phyloP scores from a whole-genome alignment of 768 basidiomycete genomes.

The Phlegmacium glaucopus region DNA sequence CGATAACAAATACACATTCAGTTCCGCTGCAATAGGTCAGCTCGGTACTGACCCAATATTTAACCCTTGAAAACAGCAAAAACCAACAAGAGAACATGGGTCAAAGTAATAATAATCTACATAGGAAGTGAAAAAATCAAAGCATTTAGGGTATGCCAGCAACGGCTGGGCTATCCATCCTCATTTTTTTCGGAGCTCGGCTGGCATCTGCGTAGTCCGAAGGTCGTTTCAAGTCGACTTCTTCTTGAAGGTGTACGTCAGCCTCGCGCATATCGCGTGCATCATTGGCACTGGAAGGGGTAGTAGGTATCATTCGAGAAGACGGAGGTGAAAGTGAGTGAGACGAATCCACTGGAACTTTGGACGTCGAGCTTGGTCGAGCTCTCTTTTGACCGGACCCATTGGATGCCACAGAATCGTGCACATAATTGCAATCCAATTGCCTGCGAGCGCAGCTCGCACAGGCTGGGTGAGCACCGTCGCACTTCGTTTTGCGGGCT shows the following conservation, averaged over 20 bases:
- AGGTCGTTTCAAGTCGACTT: slow-evolving; percentile 58
- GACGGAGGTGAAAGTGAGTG: slow-evolving; percentile 56
- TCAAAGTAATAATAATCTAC: slow-evolving; percentile 31
- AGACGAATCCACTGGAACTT: slow-evolving; percentile 36
- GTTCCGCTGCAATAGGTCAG: slow-evolving; percentile 19
- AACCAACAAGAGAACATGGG: slow-evolving; percentile 28
- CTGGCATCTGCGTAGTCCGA: slow-evolving; percentile 49
- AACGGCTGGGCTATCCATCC: slow-evolving; percentile 50
- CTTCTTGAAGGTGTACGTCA: slow-evolving; percentile 41
- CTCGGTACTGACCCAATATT: slow-evolving; percentile 23
- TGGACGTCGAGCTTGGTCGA: slow-evolving; percentile 54
- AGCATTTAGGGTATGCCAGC: slow-evolving; percentile 53
- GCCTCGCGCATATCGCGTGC: slow-evolving; percentile 37
- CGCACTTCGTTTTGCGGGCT: slow-evolving; percentile 90
- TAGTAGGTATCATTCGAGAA: slow-evolving; percentile 50
- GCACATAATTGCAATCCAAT: slow-evolving; percentile 77
- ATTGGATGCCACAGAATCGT: slow-evolving; percentile 44
- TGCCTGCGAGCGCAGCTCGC: slow-evolving; percentile 78
- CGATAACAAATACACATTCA: slow-evolving; percentile 28
- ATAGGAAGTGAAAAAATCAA: slow-evolving; percentile 23
- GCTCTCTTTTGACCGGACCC: slow-evolving; percentile 42
- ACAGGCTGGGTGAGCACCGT: slow-evolving; percentile 82
- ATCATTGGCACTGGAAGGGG: slow-evolving; percentile 39
- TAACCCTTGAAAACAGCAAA: slow-evolving; percentile 23
- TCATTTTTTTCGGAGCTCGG: slow-evolving; percentile 69